Conservation (phyloP, 192 early-diverging fungal species). For the Coemansia sp. region DNA sequence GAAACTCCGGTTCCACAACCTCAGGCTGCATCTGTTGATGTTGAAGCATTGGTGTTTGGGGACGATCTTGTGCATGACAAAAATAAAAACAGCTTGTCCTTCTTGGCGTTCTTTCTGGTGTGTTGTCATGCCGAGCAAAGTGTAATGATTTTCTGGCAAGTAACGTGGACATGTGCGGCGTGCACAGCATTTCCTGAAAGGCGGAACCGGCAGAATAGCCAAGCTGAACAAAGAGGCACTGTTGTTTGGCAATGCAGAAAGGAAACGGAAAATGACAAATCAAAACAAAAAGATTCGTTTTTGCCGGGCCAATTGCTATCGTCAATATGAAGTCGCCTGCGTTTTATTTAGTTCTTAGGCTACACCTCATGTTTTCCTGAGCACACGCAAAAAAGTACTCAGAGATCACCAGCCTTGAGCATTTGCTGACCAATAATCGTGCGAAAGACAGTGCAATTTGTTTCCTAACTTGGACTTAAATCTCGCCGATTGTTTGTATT, state of each 20-base stretch:
- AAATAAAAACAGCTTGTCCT: not conserved
- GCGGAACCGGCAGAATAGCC: not conserved
- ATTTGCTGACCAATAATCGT: not conserved
- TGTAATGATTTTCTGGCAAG: not conserved
- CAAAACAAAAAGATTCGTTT: not conserved
- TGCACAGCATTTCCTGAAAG: not conserved
- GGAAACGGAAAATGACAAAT: not conserved
- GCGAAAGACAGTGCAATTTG: not conserved
- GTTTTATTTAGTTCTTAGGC: not conserved
- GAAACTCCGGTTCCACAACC: not conserved
- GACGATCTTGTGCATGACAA: not conserved
- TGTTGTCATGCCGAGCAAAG: not conserved
- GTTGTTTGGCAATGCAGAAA: not conserved
- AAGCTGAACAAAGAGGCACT: not conserved
- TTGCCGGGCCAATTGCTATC: not conserved
- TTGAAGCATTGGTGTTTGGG: too few relatives aligned
- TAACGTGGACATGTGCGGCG: not conserved
- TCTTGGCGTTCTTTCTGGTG: not conserved
- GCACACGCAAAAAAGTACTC: too few relatives aligned
- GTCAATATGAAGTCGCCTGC: not conserved
- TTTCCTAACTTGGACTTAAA: not conserved
- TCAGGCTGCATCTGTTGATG: too few relatives aligned
- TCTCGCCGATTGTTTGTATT: constrained; percentile 3
- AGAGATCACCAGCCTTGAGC: not conserved
- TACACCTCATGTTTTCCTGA: too few relatives aligned